Conservation (phyloP, 192 early-diverging fungal genomes). For the Rhizophagus prolifer region DNA sequence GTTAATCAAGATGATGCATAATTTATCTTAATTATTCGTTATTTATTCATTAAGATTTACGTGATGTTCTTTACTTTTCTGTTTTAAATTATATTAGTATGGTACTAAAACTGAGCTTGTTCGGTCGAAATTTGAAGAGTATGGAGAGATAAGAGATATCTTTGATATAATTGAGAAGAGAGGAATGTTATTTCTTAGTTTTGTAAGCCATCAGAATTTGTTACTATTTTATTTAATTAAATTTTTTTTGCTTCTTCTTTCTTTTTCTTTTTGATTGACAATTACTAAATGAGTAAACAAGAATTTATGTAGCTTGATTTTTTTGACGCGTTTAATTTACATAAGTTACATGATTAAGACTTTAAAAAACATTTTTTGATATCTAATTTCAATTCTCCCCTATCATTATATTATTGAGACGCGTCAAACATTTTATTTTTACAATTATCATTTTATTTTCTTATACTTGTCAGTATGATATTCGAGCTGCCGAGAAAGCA, state of each 20-base stretch:
- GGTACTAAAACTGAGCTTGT: slow-evolving; percentile 38
- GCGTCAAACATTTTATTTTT: background rate
- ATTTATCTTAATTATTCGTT: no score
- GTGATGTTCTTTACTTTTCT: background rate
- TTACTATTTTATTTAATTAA: background rate
- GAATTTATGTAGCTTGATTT: background rate
- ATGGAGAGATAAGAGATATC: slow-evolving; percentile 59
- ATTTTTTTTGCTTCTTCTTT: no score
- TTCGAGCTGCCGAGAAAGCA: slow-evolving; percentile 50
- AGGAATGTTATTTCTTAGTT: slow-evolving; percentile 62
- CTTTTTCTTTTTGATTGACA: background rate
- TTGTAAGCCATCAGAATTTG: slow-evolving; percentile 43
- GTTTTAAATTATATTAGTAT: slow-evolving; percentile 35
- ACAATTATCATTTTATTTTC: background rate
- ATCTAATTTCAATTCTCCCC: background rate
- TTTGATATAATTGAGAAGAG: slow-evolving; percentile 54
- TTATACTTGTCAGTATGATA: slow-evolving; percentile 43
- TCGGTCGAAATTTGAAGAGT: slow-evolving; percentile 43
- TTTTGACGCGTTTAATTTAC: background rate
- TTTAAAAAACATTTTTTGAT: background rate
- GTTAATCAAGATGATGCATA: no score
- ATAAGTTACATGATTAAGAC: background rate
- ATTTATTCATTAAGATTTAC: background rate
- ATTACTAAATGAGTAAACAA: background rate
- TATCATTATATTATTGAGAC: background rate